Percentiles rank a stretch among this genome's conserved stretches.
Conservation (phyloP, 192 early-diverging fungal species). For the Podila horticola region DNA sequence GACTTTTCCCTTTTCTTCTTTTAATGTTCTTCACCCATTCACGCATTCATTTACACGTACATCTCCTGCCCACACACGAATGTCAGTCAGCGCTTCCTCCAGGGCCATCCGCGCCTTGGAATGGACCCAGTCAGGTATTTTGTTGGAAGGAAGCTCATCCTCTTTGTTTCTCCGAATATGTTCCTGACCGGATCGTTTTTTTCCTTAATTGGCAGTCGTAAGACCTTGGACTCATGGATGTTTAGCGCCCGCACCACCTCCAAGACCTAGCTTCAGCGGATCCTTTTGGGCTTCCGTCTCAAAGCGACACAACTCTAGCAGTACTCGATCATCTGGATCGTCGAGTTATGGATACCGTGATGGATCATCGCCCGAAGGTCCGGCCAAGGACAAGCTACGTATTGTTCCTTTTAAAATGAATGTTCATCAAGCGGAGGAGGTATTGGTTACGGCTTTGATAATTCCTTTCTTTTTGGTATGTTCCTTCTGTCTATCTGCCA, state of each 20-base stretch:
- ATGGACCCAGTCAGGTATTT: conserved; percentile 6
- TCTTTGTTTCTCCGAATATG: not conserved
- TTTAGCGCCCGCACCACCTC: too few species aligned
- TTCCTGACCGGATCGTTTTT: not conserved
- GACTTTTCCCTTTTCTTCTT: not conserved
- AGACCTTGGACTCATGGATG: too few species aligned
- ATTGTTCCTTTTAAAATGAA: conserved; percentile 59
- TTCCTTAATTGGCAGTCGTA: not conserved
- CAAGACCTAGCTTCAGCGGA: too few species aligned
- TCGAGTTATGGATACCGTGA: conserved; percentile 21
- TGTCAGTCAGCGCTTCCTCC: conserved; percentile 14
- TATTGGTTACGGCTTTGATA: conserved; percentile 2
- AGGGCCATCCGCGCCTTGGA: conserved; percentile 12
- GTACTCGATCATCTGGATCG: conserved; percentile 2
- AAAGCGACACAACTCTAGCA: not conserved
- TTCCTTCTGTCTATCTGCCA: not conserved
- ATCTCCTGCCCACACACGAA: conserved; percentile 4
- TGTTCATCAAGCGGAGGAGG: conserved; percentile 60
- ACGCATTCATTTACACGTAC: not conserved
- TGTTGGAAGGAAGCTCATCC: not conserved
- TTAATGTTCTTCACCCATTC: not conserved
- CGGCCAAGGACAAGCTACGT: conserved; percentile 53
- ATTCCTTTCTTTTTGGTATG: not conserved
- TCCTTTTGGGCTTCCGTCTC: not conserved
- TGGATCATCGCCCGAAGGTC: conserved; percentile 28